Evolutionary conservation across 345 rosid genomes (phyloP).

Genomic region (Garcia nutans): DNA sequence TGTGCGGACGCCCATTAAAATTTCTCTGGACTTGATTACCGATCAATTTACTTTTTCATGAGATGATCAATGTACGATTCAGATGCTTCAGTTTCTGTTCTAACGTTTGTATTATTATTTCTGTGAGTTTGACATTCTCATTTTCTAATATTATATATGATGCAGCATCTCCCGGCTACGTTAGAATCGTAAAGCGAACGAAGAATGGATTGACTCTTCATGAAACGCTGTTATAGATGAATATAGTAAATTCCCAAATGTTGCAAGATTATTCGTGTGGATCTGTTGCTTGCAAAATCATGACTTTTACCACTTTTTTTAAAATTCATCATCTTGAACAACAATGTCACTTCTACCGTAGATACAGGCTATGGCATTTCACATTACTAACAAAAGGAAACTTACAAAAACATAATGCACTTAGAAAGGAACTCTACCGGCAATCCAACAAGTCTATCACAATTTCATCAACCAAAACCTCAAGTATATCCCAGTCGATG

Average conservation of each 20-base stretch:
- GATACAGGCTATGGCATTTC: neutral
- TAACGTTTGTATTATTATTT: neutral
- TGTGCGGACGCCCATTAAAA: neutral
- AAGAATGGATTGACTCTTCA: slow-evolving; percentile 99
- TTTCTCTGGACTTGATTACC: neutral
- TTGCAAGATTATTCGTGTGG: too few species aligned
- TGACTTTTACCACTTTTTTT: too few species aligned
- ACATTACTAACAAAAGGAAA: neutral
- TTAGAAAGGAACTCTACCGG: slow-evolving; percentile 1
- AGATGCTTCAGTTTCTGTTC: too few species aligned
- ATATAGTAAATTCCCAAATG: too few species aligned
- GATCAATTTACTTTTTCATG: neutral
- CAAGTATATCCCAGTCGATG: slow-evolving; percentile 55
- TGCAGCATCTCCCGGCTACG: too few species aligned
- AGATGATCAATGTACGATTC: neutral
- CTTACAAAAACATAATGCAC: neutral
- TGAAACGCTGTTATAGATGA: too few species aligned
- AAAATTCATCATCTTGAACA: neutral
- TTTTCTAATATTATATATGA: neutral
- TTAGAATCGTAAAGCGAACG: too few species aligned
- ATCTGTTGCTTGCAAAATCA: too few species aligned
- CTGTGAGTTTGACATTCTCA: neutral
- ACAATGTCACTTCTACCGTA: neutral
- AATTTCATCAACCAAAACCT: slow-evolving; percentile 56
- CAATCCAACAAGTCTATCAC: slow-evolving; percentile 40